Percentiles rank a stretch among this genome's conserved stretches.
These are phyloP conservation scores for Suillus spraguei DNA, from an alignment of 768 basidiomycete genomes.

Conservation along the genomic window DNA sequence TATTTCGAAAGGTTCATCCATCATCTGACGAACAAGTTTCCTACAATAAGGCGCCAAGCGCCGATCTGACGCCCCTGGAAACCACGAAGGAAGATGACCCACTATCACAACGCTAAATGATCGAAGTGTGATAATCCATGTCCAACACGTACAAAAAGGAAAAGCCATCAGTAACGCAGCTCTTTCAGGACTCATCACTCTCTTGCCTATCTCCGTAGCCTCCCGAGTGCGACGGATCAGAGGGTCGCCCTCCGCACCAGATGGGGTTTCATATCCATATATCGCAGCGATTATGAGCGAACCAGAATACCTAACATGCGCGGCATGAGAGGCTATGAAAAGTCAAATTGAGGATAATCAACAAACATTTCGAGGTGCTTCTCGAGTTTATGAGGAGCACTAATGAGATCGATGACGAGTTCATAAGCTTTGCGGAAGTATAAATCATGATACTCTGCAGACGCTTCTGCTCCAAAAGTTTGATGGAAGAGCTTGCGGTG, in stretches of 20 bases:
- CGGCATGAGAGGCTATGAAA: neutral
- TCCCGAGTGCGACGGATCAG: conserved; percentile 6
- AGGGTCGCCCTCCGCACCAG: conserved; percentile 1
- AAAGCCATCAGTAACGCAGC: conserved; percentile 12
- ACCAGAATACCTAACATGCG: conserved; percentile 14
- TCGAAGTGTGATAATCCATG: too few species aligned
- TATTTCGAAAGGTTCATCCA: conserved; percentile 26
- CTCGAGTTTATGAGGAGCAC: conserved; percentile 6
- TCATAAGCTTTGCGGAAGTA: conserved; percentile 13
- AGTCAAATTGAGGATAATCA: neutral
- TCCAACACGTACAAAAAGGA: conserved; percentile 11
- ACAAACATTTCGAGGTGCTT: conserved; percentile 18
- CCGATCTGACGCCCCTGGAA: conserved; percentile 12
- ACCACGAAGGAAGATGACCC: conserved; percentile 16
- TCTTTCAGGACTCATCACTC: conserved; percentile 8
- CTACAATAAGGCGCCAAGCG: neutral
- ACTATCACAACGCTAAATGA: conserved; percentile 6
- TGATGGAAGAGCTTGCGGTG: conserved; percentile 26
- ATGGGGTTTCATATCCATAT: conserved; percentile 12
- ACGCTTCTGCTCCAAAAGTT: conserved; percentile 14
- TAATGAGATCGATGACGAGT: conserved; percentile 15
- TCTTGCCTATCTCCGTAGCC: neutral
- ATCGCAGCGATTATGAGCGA: conserved; percentile 26
- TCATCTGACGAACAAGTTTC: conserved; percentile 1
- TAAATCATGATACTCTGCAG: conserved; percentile 14